Evolutionary conservation across 352 stramenopile species (phyloP).

Genomic region (Phytophthora chlamydospora): DNA sequence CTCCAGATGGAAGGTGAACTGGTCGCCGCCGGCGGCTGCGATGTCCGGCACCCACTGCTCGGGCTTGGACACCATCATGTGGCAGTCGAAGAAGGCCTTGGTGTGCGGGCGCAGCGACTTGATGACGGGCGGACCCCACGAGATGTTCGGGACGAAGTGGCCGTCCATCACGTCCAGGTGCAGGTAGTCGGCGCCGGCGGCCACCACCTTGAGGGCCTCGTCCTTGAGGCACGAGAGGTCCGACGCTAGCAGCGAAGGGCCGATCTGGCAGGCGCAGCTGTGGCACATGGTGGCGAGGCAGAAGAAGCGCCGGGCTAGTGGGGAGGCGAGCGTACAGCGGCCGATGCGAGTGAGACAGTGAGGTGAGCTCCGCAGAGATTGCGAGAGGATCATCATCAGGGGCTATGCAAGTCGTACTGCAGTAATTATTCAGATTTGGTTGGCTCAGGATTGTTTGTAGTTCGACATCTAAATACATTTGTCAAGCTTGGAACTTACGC

Average conservation of each 20-base stretch:
- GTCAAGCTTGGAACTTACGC: neutral
- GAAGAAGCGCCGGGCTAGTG: neutral
- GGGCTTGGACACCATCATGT: slow-evolving; percentile 98
- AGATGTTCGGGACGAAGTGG: slow-evolving; percentile 98
- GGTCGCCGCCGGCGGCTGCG: slow-evolving; percentile 92
- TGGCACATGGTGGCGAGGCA: slow-evolving; percentile 67
- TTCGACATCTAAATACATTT: neutral
- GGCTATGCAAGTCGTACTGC: slow-evolving; percentile 10
- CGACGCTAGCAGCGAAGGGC: slow-evolving; percentile 93
- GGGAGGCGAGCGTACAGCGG: slow-evolving; percentile 4
- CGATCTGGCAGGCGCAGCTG: slow-evolving; percentile 88
- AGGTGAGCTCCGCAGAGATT: slow-evolving; percentile 15
- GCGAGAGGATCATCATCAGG: slow-evolving; percentile 22
- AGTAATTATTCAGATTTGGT: slow-evolving; percentile 6
- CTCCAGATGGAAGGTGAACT: slow-evolving; percentile 98
- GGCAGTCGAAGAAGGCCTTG: slow-evolving; percentile 95
- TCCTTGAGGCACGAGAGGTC: slow-evolving; percentile 94
- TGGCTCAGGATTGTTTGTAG: neutral
- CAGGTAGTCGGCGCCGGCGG: slow-evolving; percentile 93
- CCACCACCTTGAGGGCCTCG: slow-evolving; percentile 91
- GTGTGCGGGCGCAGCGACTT: slow-evolving; percentile 91
- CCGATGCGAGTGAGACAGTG: slow-evolving; percentile 9
- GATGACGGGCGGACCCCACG: slow-evolving; percentile 96
- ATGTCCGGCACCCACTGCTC: slow-evolving; percentile 97
- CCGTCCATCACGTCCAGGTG: slow-evolving; percentile 99